phyloP scores from a whole-genome alignment of 768 basidiomycete genomes.

The Auriscalpium vulgare region DNA sequence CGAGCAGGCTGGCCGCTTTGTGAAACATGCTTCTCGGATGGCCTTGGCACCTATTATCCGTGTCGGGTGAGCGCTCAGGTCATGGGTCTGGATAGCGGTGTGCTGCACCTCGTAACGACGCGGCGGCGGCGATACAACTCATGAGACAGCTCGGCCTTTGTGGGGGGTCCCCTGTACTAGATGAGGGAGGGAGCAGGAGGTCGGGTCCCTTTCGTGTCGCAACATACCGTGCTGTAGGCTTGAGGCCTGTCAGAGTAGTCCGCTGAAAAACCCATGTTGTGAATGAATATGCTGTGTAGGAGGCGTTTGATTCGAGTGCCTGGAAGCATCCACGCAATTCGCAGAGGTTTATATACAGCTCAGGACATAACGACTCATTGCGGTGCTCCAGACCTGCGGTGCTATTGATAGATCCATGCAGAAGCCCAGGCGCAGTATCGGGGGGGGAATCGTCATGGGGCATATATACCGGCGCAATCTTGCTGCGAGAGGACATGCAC shows the following conservation, averaged over 20 bases:
- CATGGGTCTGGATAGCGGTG: no score
- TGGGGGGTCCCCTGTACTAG: constrained; percentile 46
- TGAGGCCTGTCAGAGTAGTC: constrained; percentile 34
- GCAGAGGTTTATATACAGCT: no score
- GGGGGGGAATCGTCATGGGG: no score
- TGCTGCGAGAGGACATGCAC: no score
- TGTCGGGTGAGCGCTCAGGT: no score
- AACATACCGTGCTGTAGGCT: constrained; percentile 33
- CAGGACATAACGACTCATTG: no score
- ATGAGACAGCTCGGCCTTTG: constrained; percentile 58
- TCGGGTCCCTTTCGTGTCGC: background rate
- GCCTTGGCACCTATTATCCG: constrained; percentile 43
- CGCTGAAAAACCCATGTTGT: constrained; percentile 37
- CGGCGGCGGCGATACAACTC: constrained; percentile 62
- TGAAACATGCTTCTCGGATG: constrained; percentile 47
- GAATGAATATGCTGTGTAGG: background rate
- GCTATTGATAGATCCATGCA: no score
- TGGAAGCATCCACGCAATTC: background rate
- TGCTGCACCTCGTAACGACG: constrained; percentile 46
- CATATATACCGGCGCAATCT: no score
- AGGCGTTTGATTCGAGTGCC: background rate
- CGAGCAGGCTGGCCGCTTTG: constrained; percentile 39
- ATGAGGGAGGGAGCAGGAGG: background rate
- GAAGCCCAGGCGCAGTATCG: no score
- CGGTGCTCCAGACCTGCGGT: no score